These are phyloP conservation scores for Penicillium sp. DNA, from an alignment of 2,329 filamentous ascomycete genomes.

Conservation along the genomic window DNA sequence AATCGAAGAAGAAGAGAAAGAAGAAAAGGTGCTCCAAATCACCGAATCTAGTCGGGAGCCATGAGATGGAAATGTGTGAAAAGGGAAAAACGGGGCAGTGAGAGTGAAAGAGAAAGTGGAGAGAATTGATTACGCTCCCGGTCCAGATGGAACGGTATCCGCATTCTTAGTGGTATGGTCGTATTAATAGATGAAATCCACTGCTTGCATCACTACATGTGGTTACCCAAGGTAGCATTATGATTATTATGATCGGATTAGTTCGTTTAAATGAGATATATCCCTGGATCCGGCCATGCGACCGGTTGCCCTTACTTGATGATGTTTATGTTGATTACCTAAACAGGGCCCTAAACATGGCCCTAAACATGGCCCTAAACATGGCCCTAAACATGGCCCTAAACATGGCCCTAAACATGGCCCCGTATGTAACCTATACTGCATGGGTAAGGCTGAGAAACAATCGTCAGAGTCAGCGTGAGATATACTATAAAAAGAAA, in stretches of 20 bases:
- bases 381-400: too few relatives aligned
- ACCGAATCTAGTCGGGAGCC: slow-evolving; percentile 27
- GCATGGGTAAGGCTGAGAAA: too few relatives aligned
- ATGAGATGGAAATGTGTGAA: slow-evolving; percentile 18
- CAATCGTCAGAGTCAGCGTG: neutral
- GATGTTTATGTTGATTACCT: neutral
- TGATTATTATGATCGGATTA: too few relatives aligned
- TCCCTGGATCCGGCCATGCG: neutral
- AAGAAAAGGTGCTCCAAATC: slow-evolving; percentile 13
- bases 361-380: too few relatives aligned
- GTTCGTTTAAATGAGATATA: neutral
- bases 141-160: slow-evolving; percentile 1
- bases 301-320: neutral
- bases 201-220: neutral
- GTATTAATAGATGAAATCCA: slow-evolving; percentile 4
- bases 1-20: slow-evolving; percentile 7
- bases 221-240: neutral
- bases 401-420: too few relatives aligned
- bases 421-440: too few relatives aligned
- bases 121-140: slow-evolving; percentile 1
- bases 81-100: slow-evolving; percentile 22
- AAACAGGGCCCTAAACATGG: neutral
- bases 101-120: slow-evolving; percentile 22
- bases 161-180: slow-evolving; percentile 7
- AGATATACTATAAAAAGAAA: too few relatives aligned